Conservation (phyloP, 164 flowering plant species). For the Santalum album region DNA sequence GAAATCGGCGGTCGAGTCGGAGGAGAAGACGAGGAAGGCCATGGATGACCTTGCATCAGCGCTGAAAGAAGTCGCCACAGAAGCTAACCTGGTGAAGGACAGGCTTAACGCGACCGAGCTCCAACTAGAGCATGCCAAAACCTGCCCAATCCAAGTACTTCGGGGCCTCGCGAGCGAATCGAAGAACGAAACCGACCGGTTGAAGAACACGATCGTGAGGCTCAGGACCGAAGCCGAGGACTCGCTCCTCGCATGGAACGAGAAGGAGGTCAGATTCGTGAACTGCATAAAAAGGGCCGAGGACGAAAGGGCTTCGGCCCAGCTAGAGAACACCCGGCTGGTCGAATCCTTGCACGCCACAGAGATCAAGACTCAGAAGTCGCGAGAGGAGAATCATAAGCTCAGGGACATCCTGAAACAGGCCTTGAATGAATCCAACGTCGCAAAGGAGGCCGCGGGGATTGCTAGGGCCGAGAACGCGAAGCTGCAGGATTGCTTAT, state of each 20-base stretch:
- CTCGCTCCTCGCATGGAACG: slow-evolving; percentile 54
- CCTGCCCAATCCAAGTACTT: slow-evolving; percentile 29
- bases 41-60: slow-evolving; percentile 80
- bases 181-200: slow-evolving; percentile 39
- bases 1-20: slow-evolving; percentile 54
- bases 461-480: slow-evolving; percentile 68
- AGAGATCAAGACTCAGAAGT: slow-evolving; percentile 25
- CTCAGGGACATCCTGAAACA: slow-evolving; percentile 74
- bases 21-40: slow-evolving; percentile 62
- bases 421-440: slow-evolving; percentile 74
- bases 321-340: slow-evolving; percentile 37
- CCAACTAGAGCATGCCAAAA: slow-evolving; percentile 29
- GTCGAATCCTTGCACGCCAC: slow-evolving; percentile 24
- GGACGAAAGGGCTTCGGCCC: slow-evolving; percentile 35
- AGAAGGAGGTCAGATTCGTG: slow-evolving; percentile 62
- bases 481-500: slow-evolving; percentile 51
- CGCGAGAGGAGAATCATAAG: slow-evolving; percentile 58
- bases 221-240: slow-evolving; percentile 72
- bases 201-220: slow-evolving; percentile 42
- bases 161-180: slow-evolving; percentile 35
- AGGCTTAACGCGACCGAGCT: slow-evolving; percentile 25
- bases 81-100: slow-evolving; percentile 42
- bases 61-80: slow-evolving; percentile 59
- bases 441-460: slow-evolving; percentile 72
- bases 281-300: slow-evolving; percentile 59